These are phyloP conservation scores for Mrakia blollopis DNA, from an alignment of 768 basidiomycete species.

Conservation along the genomic window DNA sequence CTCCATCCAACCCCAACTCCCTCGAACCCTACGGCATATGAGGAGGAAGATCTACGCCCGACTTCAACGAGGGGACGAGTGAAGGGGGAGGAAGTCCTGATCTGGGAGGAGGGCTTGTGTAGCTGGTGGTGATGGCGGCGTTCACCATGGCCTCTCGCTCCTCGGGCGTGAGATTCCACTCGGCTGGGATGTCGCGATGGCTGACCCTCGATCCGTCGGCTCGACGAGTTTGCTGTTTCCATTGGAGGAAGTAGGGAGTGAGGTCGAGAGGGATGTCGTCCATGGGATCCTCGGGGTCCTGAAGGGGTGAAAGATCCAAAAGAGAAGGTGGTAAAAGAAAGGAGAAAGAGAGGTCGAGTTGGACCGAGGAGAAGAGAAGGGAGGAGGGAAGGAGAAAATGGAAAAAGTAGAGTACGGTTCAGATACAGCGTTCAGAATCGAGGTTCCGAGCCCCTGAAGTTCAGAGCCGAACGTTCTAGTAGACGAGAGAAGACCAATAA, in stretches of 20 bases:
- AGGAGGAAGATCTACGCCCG: too few relatives aligned
- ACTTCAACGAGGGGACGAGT: too few relatives aligned
- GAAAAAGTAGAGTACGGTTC: not conserved
- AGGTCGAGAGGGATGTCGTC: conserved; percentile 31
- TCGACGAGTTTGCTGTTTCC: not conserved
- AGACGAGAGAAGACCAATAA: not conserved
- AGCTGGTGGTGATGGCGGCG: too few relatives aligned
- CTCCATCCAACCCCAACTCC: too few relatives aligned
- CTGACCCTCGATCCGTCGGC: conserved; percentile 9
- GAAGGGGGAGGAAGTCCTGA: too few relatives aligned
- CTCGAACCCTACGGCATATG: too few relatives aligned
- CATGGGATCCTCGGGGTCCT: conserved; percentile 27
- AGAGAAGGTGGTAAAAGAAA: not conserved
- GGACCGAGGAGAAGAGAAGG: not conserved
- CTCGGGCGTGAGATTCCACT: conserved; percentile 8
- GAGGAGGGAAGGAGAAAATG: not conserved
- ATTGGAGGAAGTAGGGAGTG: conserved; percentile 12
- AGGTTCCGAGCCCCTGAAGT: too few relatives aligned
- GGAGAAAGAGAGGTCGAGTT: too few relatives aligned
- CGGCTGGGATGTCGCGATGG: conserved; percentile 6
- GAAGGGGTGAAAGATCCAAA: not conserved
- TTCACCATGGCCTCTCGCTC: not conserved
- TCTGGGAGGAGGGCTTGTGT: too few relatives aligned
- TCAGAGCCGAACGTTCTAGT: too few relatives aligned
- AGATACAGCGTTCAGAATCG: too few relatives aligned